Evolutionary conservation across 2,329 filamentous ascomycete species (phyloP), one percentile per base, ranked within the genome.

Genomic region (Xylaria multiplex): DNA sequence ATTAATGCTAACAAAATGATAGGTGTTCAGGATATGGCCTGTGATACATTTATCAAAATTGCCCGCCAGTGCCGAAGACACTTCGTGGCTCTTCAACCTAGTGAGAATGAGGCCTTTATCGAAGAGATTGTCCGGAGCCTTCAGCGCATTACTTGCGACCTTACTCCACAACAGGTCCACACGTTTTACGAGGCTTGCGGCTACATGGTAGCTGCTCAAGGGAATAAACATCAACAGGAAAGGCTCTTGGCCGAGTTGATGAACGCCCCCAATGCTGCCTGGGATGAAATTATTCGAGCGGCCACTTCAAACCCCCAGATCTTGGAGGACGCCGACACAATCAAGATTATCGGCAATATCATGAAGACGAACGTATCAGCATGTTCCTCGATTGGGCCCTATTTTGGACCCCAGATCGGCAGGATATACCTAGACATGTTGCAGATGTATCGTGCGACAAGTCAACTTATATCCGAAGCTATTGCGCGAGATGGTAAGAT

Each of bases 351-450:
- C 69, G 96, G 96, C 71, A 99, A 99, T 81, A 97, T 99, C 77
- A 99, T 99, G 96, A 99, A 99, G 87, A 99, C 96, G 0, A 99
- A 99, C 74, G 96, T 99, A 4, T 95, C 96, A n/a, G 96, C 96
- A 42, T 99, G 96, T 79, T 93, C 92, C 42, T 98, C 96, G 0
- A 96, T 99, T 65, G 96, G 96, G 40, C 90, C 93, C 59, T 99
- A 98, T 81, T 99, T 99, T 80, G 97, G 97, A 76, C 95, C 96
- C 13, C 96, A 99, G 78, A 97, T 99, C 73, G 96, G 95, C 46
- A 91, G 93, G 64, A 98, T 99, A 73, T 99, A 98, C 79, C 90
- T 96, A 72, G 96, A 99, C 77, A 98, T 99, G 95, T 84, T 99
- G 64, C 95, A 96, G 75, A 99, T 99, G 96, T 99, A 98, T 80